phyloP scores from a whole-genome alignment of 345 rosid genomes.

The Psidium friedrichsthalianum region DNA sequence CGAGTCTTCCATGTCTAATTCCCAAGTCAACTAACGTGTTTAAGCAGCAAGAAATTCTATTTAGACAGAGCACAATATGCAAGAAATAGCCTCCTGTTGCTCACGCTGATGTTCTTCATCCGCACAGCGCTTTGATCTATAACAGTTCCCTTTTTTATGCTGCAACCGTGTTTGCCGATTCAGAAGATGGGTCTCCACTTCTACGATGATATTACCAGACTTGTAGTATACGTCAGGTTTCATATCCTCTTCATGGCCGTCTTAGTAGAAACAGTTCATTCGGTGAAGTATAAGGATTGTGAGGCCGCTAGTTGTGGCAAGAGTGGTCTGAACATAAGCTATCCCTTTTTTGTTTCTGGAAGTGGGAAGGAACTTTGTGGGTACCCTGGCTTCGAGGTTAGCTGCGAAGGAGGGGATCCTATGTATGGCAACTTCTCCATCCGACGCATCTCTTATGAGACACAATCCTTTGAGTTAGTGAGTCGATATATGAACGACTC shows the following conservation, averaged over 20 bases:
- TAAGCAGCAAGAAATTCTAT: background rate
- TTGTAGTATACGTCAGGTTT: background rate
- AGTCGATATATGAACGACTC: accelerated
- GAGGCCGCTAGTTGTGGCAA: background rate
- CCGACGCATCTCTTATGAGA: background rate
- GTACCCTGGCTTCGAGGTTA: background rate
- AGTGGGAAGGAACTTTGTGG: background rate
- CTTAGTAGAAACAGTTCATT: background rate
- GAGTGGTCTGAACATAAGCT: background rate
- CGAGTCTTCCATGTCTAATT: background rate
- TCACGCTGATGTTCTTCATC: background rate
- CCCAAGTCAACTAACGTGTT: background rate
- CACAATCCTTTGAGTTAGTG: accelerated
- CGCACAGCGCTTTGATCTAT: background rate
- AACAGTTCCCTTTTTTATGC: background rate
- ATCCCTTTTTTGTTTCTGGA: background rate
- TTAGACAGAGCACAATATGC: background rate
- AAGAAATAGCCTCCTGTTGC: background rate
- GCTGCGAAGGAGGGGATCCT: background rate
- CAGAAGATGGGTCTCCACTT: background rate
- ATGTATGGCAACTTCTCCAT: background rate
- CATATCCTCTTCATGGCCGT: background rate
- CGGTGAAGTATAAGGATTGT: background rate
- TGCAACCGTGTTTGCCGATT: background rate
- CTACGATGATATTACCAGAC: background rate